A percentile compares a stretch with the other conserved stretches of the same genome.
Conservation (phyloP, 2,329 filamentous ascomycete genomes). For the Podosphaera aphanis region DNA sequence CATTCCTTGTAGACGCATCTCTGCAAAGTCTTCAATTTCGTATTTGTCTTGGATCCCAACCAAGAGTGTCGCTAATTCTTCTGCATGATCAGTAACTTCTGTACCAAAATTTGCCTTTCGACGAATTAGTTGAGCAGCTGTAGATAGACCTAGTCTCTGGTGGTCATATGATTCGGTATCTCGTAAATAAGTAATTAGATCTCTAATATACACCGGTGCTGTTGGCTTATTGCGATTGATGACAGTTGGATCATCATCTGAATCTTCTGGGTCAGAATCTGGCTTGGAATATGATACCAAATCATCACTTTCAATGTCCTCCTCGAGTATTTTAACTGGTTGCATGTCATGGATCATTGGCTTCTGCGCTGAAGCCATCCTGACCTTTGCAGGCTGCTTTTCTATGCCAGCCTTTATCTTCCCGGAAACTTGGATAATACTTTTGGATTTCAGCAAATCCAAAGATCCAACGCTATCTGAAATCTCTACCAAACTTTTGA, state of each 20-base stretch:
- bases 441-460: slow-evolving; percentile 21
- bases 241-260: slow-evolving; percentile 76
- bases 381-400: slow-evolving; percentile 9
- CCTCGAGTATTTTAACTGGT: slow-evolving; percentile 33
- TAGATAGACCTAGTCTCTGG: slow-evolving; percentile 55
- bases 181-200: slow-evolving; percentile 55
- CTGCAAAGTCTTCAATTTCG: slow-evolving; percentile 55
- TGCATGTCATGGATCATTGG: slow-evolving; percentile 14
- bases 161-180: slow-evolving; percentile 68
- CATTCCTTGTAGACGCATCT: slow-evolving; percentile 55
- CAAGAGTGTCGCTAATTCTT: slow-evolving; percentile 55
- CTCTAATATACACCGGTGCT: slow-evolving; percentile 74
- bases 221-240: slow-evolving; percentile 62
- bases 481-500: slow-evolving; percentile 39
- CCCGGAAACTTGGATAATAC: slow-evolving; percentile 5
- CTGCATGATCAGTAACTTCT: slow-evolving; percentile 63
- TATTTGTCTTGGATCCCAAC: slow-evolving; percentile 69
- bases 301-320: slow-evolving; percentile 19
- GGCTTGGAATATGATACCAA: slow-evolving; percentile 63
- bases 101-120: slow-evolving; percentile 73
- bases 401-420: slow-evolving; percentile 4
- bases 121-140: slow-evolving; percentile 59
- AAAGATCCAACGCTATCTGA: slow-evolving; percentile 39
- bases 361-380: slow-evolving; percentile 13
- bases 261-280: slow-evolving; percentile 72